Percentiles rank a stretch among this genome's conserved stretches.
Conservation (phyloP, 2,329 filamentous ascomycete species). For the Talaromyces sp. region DNA sequence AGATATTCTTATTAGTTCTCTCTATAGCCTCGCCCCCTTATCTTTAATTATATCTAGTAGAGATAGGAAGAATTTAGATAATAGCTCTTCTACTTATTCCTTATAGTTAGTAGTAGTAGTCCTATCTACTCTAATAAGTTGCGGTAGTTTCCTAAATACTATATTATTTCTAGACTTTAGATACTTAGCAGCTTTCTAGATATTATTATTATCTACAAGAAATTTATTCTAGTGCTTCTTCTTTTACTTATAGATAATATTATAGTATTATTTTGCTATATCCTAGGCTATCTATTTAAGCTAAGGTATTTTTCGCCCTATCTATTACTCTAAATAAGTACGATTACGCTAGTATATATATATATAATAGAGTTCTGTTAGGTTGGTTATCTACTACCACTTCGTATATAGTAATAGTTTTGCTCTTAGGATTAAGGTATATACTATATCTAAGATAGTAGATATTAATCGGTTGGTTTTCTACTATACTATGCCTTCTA, state of each 20-base stretch:
- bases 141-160: constrained; percentile 18
- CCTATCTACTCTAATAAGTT: constrained; percentile 19
- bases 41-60: constrained; percentile 18
- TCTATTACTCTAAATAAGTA: constrained; percentile 12
- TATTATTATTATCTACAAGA: constrained; percentile 28
- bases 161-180: constrained; percentile 21
- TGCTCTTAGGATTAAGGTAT: constrained; percentile 16
- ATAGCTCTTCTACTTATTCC: constrained; percentile 18
- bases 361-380: constrained; percentile 21
- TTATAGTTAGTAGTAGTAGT: constrained; percentile 14
- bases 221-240: constrained; percentile 30
- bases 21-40: constrained; percentile 16
- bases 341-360: constrained; percentile 21
- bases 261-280: constrained; percentile 20
- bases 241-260: constrained; percentile 19
- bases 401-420: constrained; percentile 24
- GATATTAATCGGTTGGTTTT: constrained; percentile 22
- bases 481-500: constrained; percentile 18
- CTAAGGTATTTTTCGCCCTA: constrained; percentile 20
- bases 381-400: constrained; percentile 26
- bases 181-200: constrained; percentile 30
- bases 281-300: constrained; percentile 27
- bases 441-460: constrained; percentile 16
- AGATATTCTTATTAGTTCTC: constrained; percentile 13
- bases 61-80: constrained; percentile 19